Conservation (phyloP, 2,329 filamentous ascomycete species). For the Trichoderma sp. region DNA sequence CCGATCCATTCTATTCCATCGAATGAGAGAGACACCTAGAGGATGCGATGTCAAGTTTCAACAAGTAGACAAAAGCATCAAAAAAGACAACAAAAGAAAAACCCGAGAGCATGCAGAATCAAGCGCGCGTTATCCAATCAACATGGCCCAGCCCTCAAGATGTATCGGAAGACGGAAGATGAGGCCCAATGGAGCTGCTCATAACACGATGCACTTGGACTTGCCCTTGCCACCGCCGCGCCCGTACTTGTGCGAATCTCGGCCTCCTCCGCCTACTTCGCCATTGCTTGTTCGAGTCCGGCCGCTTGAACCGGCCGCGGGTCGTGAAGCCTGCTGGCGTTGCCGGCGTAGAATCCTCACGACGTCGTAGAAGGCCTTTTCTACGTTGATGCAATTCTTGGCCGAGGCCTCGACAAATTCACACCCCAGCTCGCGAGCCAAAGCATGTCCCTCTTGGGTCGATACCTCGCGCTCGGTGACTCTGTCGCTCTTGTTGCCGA, state of each 20-base stretch:
- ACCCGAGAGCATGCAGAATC: not conserved
- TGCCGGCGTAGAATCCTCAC: constrained; percentile 87
- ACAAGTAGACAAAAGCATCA: constrained; percentile 10
- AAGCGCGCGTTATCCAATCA: not conserved
- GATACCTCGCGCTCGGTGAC: constrained; percentile 95
- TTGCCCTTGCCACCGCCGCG: constrained; percentile 41
- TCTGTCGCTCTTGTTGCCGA: constrained; percentile 97
- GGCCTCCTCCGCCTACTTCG: constrained; percentile 39
- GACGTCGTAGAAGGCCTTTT: constrained; percentile 98
- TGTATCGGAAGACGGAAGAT: constrained; percentile 3
- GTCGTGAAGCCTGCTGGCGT: constrained; percentile 59
- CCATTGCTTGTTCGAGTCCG: constrained; percentile 45
- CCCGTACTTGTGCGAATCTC: constrained; percentile 35
- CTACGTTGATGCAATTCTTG: constrained; percentile 97
- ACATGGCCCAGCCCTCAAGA: not conserved
- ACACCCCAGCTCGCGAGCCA: constrained; percentile 89
- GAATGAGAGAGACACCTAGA: not conserved
- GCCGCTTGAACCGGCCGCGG: constrained; percentile 38
- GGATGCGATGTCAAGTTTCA: not conserved
- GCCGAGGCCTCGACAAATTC: constrained; percentile 97
- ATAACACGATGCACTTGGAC: constrained; percentile 45
- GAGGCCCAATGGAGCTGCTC: constrained; percentile 29
- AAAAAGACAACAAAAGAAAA: not conserved
- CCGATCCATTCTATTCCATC: not conserved
- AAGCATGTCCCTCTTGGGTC: constrained; percentile 89